Conservation (phyloP, 140 eudicot genomes). For the Oenanthe javanica region DNA sequence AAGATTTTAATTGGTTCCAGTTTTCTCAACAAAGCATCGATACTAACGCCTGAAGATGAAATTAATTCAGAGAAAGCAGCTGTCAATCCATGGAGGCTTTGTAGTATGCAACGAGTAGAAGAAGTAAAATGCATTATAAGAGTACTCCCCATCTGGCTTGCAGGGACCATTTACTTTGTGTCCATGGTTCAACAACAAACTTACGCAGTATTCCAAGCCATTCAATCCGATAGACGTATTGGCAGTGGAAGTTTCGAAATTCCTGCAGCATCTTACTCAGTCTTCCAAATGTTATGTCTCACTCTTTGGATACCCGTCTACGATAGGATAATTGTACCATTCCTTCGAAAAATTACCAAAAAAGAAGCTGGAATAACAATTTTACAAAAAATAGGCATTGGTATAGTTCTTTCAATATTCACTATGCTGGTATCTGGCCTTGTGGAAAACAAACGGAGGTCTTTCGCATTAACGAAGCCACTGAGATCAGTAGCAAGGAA, state of each 20-base stretch:
- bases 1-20: constrained; percentile 10
- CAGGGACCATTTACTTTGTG: constrained; percentile 47
- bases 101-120: constrained; percentile 66
- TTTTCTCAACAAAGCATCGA: constrained; percentile 62
- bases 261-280: constrained; percentile 73
- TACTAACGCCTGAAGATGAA: constrained; percentile 42
- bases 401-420: constrained; percentile 4
- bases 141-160: constrained; percentile 59
- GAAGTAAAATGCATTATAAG: constrained; percentile 56
- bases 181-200: constrained; percentile 44
- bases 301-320: constrained; percentile 20
- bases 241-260: constrained; percentile 36
- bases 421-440: constrained; percentile 7
- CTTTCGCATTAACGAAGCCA: not conserved
- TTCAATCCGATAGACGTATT: constrained; percentile 50
- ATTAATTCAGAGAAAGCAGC: constrained; percentile 56
- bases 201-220: constrained; percentile 73
- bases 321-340: constrained; percentile 28
- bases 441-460: constrained; percentile 5
- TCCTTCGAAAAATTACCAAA: constrained; percentile 20
- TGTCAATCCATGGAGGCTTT: constrained; percentile 60
- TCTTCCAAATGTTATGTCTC: constrained; percentile 43
- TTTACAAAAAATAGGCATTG: constrained; percentile 31
- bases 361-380: constrained; percentile 31
- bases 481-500: constrained; percentile 2